Evolutionary conservation across 148 eudicot genomes (phyloP).

Genomic region (Cornus kousa): DNA sequence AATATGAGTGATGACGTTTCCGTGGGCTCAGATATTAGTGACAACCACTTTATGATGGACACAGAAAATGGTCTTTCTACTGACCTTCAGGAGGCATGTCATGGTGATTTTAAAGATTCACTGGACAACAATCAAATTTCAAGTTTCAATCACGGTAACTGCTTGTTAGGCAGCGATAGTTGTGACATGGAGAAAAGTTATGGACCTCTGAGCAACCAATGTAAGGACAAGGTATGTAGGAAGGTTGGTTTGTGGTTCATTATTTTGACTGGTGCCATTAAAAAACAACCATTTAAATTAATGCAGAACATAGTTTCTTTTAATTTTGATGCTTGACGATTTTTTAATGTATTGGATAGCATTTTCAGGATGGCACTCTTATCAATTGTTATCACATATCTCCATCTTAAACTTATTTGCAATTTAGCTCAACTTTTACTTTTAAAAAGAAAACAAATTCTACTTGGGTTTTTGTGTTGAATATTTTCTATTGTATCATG

Average conservation of each 20-base stretch:
- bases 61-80: constrained; percentile 23
- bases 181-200: constrained; percentile 8
- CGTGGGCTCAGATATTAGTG: constrained; percentile 30
- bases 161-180: constrained; percentile 18
- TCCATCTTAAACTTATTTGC: no score
- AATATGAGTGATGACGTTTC: constrained; percentile 23
- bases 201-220: constrained; percentile 9
- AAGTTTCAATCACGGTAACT: constrained; percentile 29
- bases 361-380: no score
- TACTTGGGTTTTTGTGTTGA: no score
- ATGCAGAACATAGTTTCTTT: not conserved
- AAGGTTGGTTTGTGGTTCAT: not conserved
- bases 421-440: no score
- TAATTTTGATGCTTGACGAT: not conserved
- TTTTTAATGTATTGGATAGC: not conserved
- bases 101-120: constrained; percentile 24
- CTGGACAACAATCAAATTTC: constrained; percentile 28
- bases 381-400: no score
- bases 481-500: no score
- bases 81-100: constrained; percentile 24
- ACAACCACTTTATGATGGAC: constrained; percentile 16
- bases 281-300: not conserved
- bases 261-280: not conserved
- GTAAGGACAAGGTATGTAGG: constrained; percentile 18
- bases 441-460: no score